Percentiles rank a stretch among this genome's conserved stretches.
Evolutionary conservation across 371 early-diverging fungal genomes (phyloP).

Genomic region (Mucor sp.): DNA sequence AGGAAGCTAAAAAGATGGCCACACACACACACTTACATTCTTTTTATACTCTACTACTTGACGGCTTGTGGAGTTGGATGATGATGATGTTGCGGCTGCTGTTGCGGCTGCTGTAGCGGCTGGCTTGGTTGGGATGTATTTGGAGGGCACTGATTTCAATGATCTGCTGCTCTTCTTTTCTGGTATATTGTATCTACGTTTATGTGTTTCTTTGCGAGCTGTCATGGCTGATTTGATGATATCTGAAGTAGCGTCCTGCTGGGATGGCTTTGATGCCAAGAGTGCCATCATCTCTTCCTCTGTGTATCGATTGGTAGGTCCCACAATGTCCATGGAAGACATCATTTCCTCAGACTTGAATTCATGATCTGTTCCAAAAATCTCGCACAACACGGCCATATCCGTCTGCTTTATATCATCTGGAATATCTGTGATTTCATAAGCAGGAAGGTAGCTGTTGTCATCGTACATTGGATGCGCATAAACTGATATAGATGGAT

Average conservation of each 20-base stretch:
- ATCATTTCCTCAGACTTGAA: background rate
- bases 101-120: too few species aligned
- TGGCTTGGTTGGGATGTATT: background rate
- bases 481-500: background rate
- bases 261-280: background rate
- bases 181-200: background rate
- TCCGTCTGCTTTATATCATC: background rate
- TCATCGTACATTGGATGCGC: conserved; percentile 7
- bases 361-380: conserved; percentile 3
- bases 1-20: background rate
- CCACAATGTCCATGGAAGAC: background rate
- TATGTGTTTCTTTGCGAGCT: conserved; percentile 1
- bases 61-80: background rate
- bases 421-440: background rate
- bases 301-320: background rate
- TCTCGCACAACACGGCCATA: conserved; percentile 1
- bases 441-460: background rate
- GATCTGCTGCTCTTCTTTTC: background rate
- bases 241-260: background rate
- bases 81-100: background rate
- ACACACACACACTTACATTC: background rate
- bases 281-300: background rate
- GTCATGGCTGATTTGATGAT: conserved; percentile 3
- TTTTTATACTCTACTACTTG: background rate
- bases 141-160: background rate